These are phyloP conservation scores for Pisolithus orientalis DNA, from an alignment of 768 basidiomycete genomes.

Conservation along the genomic window DNA sequence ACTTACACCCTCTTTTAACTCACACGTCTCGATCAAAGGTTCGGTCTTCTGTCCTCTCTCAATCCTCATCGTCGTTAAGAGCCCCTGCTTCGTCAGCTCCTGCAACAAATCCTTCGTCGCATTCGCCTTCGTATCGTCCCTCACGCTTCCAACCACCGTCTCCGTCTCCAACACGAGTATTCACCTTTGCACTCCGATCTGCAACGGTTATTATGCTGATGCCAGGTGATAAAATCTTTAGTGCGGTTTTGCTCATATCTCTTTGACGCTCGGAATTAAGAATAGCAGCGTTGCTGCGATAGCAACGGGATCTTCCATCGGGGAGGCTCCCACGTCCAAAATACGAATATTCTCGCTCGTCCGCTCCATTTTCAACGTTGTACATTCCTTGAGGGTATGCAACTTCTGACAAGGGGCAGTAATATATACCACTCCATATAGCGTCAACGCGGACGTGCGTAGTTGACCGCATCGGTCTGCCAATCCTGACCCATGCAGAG, in stretches of 20 bases:
- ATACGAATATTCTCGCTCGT: not conserved
- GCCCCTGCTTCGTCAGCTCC: constrained; percentile 1
- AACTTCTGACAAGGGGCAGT: not conserved
- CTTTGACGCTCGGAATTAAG: not conserved
- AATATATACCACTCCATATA: constrained; percentile 1
- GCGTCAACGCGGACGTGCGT: not conserved
- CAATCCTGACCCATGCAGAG: constrained; percentile 1
- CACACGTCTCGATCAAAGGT: not conserved
- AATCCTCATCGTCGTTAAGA: not conserved
- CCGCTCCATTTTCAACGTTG: not conserved
- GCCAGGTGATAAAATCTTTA: not conserved
- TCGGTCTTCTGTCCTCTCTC: not conserved
- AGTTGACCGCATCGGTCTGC: not conserved
- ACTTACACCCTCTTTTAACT: not conserved
- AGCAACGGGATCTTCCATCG: not conserved
- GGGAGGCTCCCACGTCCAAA: constrained; percentile 1
- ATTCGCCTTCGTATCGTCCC: not conserved
- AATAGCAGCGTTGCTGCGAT: not conserved
- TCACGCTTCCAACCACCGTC: not conserved
- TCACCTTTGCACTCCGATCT: not conserved
- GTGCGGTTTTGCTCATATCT: not conserved
- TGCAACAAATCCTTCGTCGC: not conserved
- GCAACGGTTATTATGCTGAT: not conserved
- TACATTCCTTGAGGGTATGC: not conserved
- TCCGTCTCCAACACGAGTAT: not conserved